phyloP scores from a whole-genome alignment of 1,139 yeast genomes.

The Oligophagozyma castellii region DNA sequence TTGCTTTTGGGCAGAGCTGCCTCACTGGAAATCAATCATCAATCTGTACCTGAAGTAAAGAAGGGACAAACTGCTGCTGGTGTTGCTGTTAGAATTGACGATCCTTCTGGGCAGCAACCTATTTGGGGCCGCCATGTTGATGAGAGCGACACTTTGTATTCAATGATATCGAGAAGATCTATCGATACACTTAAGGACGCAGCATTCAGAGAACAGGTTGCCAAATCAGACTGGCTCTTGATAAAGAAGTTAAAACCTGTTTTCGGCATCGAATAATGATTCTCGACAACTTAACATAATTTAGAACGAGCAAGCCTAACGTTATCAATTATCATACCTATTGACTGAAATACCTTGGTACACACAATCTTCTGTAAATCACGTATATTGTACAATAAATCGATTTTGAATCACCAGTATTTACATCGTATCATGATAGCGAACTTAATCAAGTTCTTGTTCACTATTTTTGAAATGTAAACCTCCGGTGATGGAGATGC shows the following conservation, averaged over 20 bases:
- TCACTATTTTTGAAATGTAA: too few relatives aligned
- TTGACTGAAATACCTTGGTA: too few relatives aligned
- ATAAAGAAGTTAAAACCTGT: conserved; percentile 78
- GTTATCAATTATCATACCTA: too few relatives aligned
- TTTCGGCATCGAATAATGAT: conserved; percentile 39
- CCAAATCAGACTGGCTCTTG: conserved; percentile 90
- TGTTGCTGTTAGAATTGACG: conserved; percentile 95
- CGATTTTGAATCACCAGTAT: too few relatives aligned
- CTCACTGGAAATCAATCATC: conserved; percentile 90
- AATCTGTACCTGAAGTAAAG: conserved; percentile 62
- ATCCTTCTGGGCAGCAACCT: conserved; percentile 86
- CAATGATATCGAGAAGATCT: conserved; percentile 74
- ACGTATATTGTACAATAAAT: too few relatives aligned
- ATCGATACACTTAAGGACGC: conserved; percentile 97
- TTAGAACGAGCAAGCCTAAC: too few relatives aligned
- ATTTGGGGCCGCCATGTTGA: conserved; percentile 99
- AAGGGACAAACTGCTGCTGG: conserved; percentile 96
- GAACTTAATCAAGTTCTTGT: too few relatives aligned
- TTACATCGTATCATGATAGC: too few relatives aligned
- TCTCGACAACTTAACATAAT: too few relatives aligned
- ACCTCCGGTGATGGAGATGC: too few relatives aligned
- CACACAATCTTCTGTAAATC: too few relatives aligned
- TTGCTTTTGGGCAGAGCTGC: conserved; percentile 73
- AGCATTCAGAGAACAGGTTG: conserved; percentile 87
- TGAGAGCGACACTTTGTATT: conserved; percentile 78